Evolutionary conservation across 495 filamentous ascomycete genomes (phyloP).

Genomic region (Penicillium turbatum): DNA sequence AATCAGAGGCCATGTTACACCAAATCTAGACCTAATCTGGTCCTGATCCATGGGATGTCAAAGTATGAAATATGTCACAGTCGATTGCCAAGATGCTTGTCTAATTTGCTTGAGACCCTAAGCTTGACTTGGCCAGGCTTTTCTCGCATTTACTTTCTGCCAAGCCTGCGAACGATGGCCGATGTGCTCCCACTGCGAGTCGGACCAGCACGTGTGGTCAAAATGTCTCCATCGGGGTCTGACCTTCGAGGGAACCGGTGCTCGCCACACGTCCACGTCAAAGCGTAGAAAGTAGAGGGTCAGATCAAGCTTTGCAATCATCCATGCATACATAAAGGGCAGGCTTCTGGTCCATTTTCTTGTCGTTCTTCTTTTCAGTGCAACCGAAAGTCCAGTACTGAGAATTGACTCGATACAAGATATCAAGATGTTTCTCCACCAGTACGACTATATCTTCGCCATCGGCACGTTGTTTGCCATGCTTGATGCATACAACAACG

Average conservation of each 20-base stretch:
- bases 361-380: background rate
- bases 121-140: slow-evolving; percentile 4
- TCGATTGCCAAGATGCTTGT: background rate
- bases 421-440: slow-evolving; percentile 48
- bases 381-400: slow-evolving; percentile 2
- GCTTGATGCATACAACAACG: slow-evolving; percentile 69
- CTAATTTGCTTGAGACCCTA: slow-evolving; percentile 7
- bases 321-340: slow-evolving; percentile 8
- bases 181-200: slow-evolving; percentile 6
- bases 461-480: slow-evolving; percentile 74
- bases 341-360: background rate
- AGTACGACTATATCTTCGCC: slow-evolving; percentile 69
- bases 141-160: background rate
- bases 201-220: slow-evolving; percentile 5
- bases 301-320: background rate
- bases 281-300: background rate
- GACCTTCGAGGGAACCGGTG: background rate
- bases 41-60: background rate
- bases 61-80: background rate
- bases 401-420: slow-evolving; percentile 1
- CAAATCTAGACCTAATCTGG: background rate
- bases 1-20: background rate
- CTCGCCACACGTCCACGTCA: background rate
- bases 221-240: background rate
- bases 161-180: background rate